Evolutionary conservation across 1,139 yeast genomes (phyloP).

Genomic region (Casaregolazyma suthepensis): DNA sequence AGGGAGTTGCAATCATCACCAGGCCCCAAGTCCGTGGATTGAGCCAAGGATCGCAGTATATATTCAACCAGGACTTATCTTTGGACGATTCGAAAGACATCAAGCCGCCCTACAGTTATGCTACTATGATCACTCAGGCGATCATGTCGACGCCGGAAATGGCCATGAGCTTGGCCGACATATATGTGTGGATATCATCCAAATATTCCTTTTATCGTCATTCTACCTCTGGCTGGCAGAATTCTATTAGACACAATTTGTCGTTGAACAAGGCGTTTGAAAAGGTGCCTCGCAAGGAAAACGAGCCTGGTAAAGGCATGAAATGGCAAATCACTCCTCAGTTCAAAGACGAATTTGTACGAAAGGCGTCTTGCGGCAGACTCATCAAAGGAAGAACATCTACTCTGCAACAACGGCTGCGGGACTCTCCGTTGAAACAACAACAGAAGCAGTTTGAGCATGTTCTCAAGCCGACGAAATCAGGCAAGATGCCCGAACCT

Average conservation of each 20-base stretch:
- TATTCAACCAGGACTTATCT: slow-evolving; percentile 57
- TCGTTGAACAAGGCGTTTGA: slow-evolving; percentile 84
- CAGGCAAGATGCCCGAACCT: not conserved
- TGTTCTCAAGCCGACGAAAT: slow-evolving; percentile 11
- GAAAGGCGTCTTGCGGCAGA: slow-evolving; percentile 61
- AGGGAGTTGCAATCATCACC: slow-evolving; percentile 37
- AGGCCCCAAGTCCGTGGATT: slow-evolving; percentile 34
- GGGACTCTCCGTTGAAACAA: slow-evolving; percentile 10
- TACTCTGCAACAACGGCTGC: slow-evolving; percentile 8
- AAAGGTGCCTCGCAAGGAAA: slow-evolving; percentile 89
- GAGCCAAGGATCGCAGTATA: slow-evolving; percentile 20
- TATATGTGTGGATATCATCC: slow-evolving; percentile 81
- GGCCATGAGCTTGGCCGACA: slow-evolving; percentile 81
- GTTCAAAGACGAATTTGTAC: slow-evolving; percentile 76
- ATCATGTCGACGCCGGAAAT: slow-evolving; percentile 84
- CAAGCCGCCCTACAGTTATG: slow-evolving; percentile 95
- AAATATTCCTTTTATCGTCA: slow-evolving; percentile 89
- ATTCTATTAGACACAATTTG: slow-evolving; percentile 74
- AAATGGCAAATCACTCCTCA: slow-evolving; percentile 93
- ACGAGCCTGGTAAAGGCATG: slow-evolving; percentile 99
- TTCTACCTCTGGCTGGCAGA: slow-evolving; percentile 95
- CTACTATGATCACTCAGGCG: slow-evolving; percentile 98
- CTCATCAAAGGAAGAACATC: slow-evolving; percentile 36
- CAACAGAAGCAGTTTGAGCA: slow-evolving; percentile 11
- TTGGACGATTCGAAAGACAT: slow-evolving; percentile 85